These are phyloP conservation scores for Hymenotorrendiella dingleyae DNA, from an alignment of 2,329 filamentous ascomycete genomes.

Conservation along the genomic window DNA sequence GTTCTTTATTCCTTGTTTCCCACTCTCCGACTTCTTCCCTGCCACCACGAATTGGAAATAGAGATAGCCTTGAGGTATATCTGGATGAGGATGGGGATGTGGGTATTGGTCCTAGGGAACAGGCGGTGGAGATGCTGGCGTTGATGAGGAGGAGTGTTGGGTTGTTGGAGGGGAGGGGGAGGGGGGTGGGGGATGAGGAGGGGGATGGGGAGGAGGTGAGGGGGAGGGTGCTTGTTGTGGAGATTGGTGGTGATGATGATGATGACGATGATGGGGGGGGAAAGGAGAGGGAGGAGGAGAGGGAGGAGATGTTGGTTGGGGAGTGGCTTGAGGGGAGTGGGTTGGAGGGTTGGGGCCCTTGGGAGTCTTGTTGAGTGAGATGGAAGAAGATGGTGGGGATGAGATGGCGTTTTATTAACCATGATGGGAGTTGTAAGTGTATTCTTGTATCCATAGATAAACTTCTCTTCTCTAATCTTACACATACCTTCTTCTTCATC, in stretches of 20 bases:
- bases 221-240: constrained; percentile 10
- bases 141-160: constrained; percentile 25
- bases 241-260: no score
- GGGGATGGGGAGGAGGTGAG: constrained; percentile 17
- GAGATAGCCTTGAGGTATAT: neutral
- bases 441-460: no score
- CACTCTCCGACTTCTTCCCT: neutral
- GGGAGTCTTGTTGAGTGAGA: no score
- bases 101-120: constrained; percentile 4
- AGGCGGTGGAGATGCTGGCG: constrained; percentile 20
- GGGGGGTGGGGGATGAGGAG: constrained; percentile 20
- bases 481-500: no score
- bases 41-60: neutral
- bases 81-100: neutral
- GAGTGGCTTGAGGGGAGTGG: constrained; percentile 1
- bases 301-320: constrained; percentile 17
- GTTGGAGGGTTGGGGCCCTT: no score
- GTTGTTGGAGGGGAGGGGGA: constrained; percentile 20
- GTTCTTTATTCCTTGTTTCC: constrained; percentile 17
- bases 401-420: neutral
- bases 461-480: no score
- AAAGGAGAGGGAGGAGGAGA: neutral
- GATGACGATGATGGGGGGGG: no score
- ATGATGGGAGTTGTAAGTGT: neutral
- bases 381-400: no score